Evolutionary conservation across 2,329 filamentous ascomycete genomes (phyloP), one percentile per base, ranked within the genome.

Genomic region (Cercospora janseana): DNA sequence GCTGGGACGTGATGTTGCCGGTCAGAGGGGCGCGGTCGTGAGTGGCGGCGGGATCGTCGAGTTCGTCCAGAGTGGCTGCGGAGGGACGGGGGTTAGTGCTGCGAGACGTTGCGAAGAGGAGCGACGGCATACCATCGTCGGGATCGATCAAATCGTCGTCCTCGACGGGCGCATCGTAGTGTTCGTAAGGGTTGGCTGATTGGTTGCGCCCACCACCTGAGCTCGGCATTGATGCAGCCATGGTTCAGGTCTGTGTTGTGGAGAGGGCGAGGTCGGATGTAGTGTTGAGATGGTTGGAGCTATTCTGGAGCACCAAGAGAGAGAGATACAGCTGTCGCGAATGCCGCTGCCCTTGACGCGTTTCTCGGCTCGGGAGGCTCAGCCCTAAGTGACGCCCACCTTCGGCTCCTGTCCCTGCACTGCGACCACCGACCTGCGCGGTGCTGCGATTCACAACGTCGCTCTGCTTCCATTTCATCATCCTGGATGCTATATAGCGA

Each of bases 11-110:
- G 66, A 95, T 95, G 73, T 88, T 92, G 69, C 91, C 90, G 38
- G 87, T 86, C 58, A 95, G 77, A 48, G 89, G 88, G 43, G 88
- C 82, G 61, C 86, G 85, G 66, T 90, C 86, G 57, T 86, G 83
- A 51, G 78, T 78, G 16, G 43, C 78, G n/a, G 57, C 49, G 6
- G 56, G 75, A 53, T 72, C 71, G 57, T 79, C 76, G 64, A 95
- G 89, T 64, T 96, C 90, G 70, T 93, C 87, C 64, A 96, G 83
- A 62, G 90, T 88, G 65, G 87, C 88, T 88, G 26, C 15, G 27
- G 4, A 4, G 38, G 6, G 3, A 18, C 13, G 13, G 12, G 16
- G 9, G 40, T 26, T 10, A 15, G 10, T 35, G n/a, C n/a, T 6
- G 42, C 12, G 26, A 6, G 16, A 10, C 15, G 10, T 5, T 16